Evolutionary conservation across 2,329 filamentous ascomycete species (phyloP).

Genomic region (Reticulascus tulasneorum): DNA sequence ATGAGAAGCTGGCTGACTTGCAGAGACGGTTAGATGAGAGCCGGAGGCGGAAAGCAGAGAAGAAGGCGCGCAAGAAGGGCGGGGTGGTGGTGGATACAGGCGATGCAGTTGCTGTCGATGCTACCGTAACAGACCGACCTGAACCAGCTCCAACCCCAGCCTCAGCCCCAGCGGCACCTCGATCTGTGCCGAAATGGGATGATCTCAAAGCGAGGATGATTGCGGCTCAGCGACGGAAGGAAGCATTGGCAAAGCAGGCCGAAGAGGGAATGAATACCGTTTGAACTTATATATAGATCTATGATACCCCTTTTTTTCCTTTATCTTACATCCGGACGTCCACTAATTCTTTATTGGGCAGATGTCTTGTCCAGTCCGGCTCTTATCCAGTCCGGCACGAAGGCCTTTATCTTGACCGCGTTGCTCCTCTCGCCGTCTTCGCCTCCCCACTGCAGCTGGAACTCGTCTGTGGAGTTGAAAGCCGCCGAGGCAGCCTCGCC

Average conservation of each 20-base stretch:
- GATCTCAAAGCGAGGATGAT: slow-evolving; percentile 17
- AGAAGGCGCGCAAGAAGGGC: slow-evolving; percentile 26
- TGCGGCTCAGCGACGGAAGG: slow-evolving; percentile 40
- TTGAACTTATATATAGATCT: slow-evolving; percentile 2
- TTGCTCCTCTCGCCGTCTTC: slow-evolving; percentile 26
- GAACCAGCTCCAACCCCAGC: background rate
- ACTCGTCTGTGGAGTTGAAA: slow-evolving; percentile 44
- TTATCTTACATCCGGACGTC: slow-evolving; percentile 6
- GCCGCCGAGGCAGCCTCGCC: slow-evolving; percentile 63
- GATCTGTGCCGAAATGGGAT: slow-evolving; percentile 11
- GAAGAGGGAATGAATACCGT: slow-evolving; percentile 1
- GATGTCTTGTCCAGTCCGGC: slow-evolving; percentile 29
- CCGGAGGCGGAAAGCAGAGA: slow-evolving; percentile 30
- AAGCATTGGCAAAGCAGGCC: slow-evolving; percentile 28
- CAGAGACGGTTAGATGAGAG: slow-evolving; percentile 29
- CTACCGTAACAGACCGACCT: too few species aligned
- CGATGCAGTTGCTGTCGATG: background rate
- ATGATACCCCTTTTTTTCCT: slow-evolving; percentile 12
- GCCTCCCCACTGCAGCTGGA: slow-evolving; percentile 13
- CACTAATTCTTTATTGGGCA: slow-evolving; percentile 7
- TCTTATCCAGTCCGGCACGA: slow-evolving; percentile 75
- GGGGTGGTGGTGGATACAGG: background rate
- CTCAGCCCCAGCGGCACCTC: background rate
- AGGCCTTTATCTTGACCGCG: slow-evolving; percentile 64
- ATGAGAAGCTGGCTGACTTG: slow-evolving; percentile 15